Percentiles rank a stretch among this genome's conserved stretches.
Conservation (phyloP, 2,329 filamentous ascomycete genomes). For the Cercospora brassicicola region DNA sequence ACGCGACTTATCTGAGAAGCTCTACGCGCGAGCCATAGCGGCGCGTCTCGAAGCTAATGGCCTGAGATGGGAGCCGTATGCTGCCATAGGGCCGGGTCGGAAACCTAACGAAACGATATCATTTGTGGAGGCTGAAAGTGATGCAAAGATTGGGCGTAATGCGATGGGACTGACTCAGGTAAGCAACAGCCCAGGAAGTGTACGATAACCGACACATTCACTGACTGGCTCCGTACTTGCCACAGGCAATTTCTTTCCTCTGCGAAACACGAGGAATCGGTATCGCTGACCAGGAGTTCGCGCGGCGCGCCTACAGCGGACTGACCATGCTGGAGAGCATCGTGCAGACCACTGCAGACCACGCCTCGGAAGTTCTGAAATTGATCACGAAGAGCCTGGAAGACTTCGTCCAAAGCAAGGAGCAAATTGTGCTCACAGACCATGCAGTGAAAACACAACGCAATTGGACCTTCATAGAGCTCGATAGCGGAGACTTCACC, state of each 20-base stretch:
- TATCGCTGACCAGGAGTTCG: conserved; percentile 40
- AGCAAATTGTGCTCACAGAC: conserved; percentile 40
- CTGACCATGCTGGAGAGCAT: conserved; percentile 41
- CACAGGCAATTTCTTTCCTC: conserved; percentile 40
- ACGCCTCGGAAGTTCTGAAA: conserved; percentile 31
- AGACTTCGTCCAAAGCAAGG: conserved; percentile 32
- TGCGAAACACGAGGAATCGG: conserved; percentile 42
- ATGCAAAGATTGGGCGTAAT: conserved; percentile 43
- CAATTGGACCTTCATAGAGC: conserved; percentile 41
- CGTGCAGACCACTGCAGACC: conserved; percentile 39
- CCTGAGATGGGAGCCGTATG: conserved; percentile 40
- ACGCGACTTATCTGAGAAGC: conserved; percentile 37
- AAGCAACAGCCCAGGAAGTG: not conserved
- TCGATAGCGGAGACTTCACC: conserved; percentile 36
- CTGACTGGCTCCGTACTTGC: not conserved
- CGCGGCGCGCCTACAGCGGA: conserved; percentile 37
- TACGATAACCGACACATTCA: not conserved
- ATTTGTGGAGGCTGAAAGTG: conserved; percentile 40
- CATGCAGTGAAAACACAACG: conserved; percentile 31
- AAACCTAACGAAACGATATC: conserved; percentile 31
- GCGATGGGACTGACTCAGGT: conserved; percentile 38
- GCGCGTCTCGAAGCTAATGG: conserved; percentile 32
- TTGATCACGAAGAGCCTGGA: conserved; percentile 36
- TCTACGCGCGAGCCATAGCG: conserved; percentile 40
- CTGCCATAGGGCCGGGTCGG: conserved; percentile 27